Evolutionary conservation across 2,329 filamentous ascomycete species (phyloP), one percentile per base, ranked within the genome.

Genomic region (Penicillium carneum): DNA sequence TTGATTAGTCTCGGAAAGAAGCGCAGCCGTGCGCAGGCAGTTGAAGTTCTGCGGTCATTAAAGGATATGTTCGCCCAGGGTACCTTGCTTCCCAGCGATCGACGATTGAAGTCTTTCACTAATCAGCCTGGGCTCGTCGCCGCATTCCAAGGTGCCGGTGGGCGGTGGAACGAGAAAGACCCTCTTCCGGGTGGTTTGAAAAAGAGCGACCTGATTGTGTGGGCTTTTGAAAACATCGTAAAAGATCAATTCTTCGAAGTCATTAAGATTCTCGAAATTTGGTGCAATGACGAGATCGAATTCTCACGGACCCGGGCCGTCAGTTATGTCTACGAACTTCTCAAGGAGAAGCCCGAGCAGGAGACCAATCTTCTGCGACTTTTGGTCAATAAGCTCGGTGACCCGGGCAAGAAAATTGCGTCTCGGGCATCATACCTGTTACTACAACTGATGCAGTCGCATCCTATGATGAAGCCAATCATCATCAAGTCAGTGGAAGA

Each of bases 271-370:
- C 84, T 99, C 16, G 95, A 99, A 77, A 85, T 87, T 12, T 97
- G 95, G 92, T 96, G 92, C 76, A 92, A 90, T 57, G 95, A 99
- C 70, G 95, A 98, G 80, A 91, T 99, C 56, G 92, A 96, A 73
- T 98, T 94, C 78, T 93, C 96, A 42, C 89, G 96, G 63, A 90
- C 89, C 50, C 88, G 92, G 67, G 91, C 94, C 3, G 85, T 99
- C 46, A 95, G 93, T 67, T 96, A 97, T 71, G 90, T 98, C 39
- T 98, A 89, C 74, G 93, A 94, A 65, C 82, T 99, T 41, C 82
- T 99, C 63, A 95, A 92, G 76, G 93, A 97, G 76, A 99, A 97
- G 80, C 94, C 95, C 0, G 95, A 99, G 77, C 95, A 99, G 74
- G 95, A 99, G 77, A 90, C 94, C 57, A 99, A 99, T 75, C 81